Percentiles rank a stretch among this genome's conserved stretches.
These are phyloP conservation scores for Fraxinus paxiana DNA, from an alignment of 305 asterid genomes.

Conservation along the genomic window DNA sequence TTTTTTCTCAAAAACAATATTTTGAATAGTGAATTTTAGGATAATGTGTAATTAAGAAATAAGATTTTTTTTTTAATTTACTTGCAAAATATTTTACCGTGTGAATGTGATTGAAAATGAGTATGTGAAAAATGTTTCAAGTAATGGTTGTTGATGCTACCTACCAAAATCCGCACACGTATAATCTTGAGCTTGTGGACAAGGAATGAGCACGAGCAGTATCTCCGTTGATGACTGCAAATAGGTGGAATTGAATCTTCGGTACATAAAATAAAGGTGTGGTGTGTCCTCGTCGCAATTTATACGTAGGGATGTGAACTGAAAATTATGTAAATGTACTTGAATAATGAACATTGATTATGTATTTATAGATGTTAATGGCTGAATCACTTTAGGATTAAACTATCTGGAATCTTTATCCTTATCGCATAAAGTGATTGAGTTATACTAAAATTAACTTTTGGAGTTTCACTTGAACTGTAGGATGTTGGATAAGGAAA, in stretches of 20 bases:
- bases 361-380: too few relatives aligned
- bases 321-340: neutral
- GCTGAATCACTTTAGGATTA: neutral
- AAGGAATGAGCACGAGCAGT: neutral
- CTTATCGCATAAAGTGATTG: neutral
- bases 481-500: neutral
- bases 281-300: neutral
- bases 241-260: neutral
- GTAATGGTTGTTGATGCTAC: too few relatives aligned
- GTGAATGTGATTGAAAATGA: too few relatives aligned
- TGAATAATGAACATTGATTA: neutral
- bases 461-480: neutral
- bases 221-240: neutral
- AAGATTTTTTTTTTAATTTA: neutral
- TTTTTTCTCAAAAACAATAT: too few relatives aligned
- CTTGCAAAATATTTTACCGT: too few relatives aligned
- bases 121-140: too few relatives aligned
- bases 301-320: neutral
- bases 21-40: neutral
- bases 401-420: neutral
- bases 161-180: too few relatives aligned
- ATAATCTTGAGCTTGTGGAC: too few relatives aligned
- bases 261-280: neutral
- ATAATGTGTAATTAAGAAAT: too few relatives aligned
- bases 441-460: too few relatives aligned